phyloP scores from a whole-genome alignment of 1,139 yeast genomes.

The Saccharomyces uvarum region DNA sequence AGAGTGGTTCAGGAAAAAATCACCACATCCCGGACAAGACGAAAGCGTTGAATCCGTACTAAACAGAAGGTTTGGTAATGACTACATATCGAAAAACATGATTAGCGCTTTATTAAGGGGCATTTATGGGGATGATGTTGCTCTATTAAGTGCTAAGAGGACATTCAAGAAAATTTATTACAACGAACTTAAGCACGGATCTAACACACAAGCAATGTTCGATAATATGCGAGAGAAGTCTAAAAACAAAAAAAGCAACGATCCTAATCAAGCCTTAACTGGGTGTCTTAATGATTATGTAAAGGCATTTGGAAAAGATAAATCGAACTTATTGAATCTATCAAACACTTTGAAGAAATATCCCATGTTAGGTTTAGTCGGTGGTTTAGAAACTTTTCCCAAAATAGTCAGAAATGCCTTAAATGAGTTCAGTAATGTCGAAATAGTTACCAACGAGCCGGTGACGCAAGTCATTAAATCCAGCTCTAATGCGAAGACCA shows the following conservation, averaged over 20 bases:
- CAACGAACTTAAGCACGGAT: slow-evolving; percentile 55
- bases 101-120: slow-evolving; percentile 84
- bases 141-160: slow-evolving; percentile 56
- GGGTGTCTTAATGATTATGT: slow-evolving; percentile 16
- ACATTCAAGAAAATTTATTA: slow-evolving; percentile 47
- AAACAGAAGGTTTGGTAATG: slow-evolving; percentile 58
- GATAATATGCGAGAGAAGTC: slow-evolving; percentile 10
- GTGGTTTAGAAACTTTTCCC: slow-evolving; percentile 52
- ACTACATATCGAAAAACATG: slow-evolving; percentile 48
- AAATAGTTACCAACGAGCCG: slow-evolving; percentile 31
- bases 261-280: slow-evolving; percentile 6
- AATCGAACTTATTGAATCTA: slow-evolving; percentile 35
- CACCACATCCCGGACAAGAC: slow-evolving; percentile 36
- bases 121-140: slow-evolving; percentile 80
- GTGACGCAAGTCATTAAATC: slow-evolving; percentile 11
- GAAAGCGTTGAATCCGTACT: slow-evolving; percentile 68
- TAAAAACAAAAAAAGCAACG: slow-evolving; percentile 12
- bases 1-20: slow-evolving; percentile 33
- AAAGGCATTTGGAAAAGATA: slow-evolving; percentile 33
- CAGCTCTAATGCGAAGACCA: slow-evolving; percentile 11
- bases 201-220: slow-evolving; percentile 41
- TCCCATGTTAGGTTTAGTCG: slow-evolving; percentile 47
- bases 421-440: slow-evolving; percentile 36
- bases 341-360: slow-evolving; percentile 36
- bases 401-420: slow-evolving; percentile 36